phyloP scores from a whole-genome alignment of 495 filamentous ascomycete genomes.

The Delitschia confertaspora region DNA sequence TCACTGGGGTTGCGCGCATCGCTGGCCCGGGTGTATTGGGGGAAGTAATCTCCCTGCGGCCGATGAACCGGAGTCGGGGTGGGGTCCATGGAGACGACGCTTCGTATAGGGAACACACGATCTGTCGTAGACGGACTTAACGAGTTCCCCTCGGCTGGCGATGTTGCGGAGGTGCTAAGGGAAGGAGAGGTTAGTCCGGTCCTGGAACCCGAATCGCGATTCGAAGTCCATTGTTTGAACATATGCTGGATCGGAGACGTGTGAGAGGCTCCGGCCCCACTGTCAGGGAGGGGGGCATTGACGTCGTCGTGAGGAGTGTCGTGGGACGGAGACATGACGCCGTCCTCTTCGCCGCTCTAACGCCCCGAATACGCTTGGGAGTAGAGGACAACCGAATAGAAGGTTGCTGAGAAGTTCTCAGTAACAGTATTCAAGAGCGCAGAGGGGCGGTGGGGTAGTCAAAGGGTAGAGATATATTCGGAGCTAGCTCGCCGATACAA shows the following conservation, averaged over 20 bases:
- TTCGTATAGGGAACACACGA: constrained; percentile 77
- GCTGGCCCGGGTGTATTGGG: constrained; percentile 13
- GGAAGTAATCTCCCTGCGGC: constrained; percentile 28
- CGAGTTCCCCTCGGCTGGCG: constrained; percentile 15
- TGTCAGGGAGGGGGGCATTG: neutral
- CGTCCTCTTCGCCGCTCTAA: too few relatives aligned
- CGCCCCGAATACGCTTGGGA: too few relatives aligned
- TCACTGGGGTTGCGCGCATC: constrained; percentile 11
- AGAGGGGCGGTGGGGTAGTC: too few relatives aligned
- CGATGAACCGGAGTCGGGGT: constrained; percentile 34
- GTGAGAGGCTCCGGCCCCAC: neutral
- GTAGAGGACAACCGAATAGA: too few relatives aligned
- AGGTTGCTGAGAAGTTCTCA: too few relatives aligned
- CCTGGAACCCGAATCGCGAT: neutral
- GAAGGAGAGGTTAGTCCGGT: neutral
- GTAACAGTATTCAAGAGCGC: too few relatives aligned
- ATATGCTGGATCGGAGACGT: neutral
- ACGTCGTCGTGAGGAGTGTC: neutral
- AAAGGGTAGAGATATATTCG: too few relatives aligned
- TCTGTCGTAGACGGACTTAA: constrained; percentile 46
- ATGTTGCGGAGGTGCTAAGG: constrained; percentile 5
- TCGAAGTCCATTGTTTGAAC: constrained; percentile 1
- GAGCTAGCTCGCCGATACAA: too few relatives aligned
- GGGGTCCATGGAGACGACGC: constrained; percentile 65
- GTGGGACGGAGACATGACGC: too few relatives aligned